Evolutionary conservation across 208 protist genomes (phyloP).

Genomic region (Vickermania spadyakhi): DNA sequence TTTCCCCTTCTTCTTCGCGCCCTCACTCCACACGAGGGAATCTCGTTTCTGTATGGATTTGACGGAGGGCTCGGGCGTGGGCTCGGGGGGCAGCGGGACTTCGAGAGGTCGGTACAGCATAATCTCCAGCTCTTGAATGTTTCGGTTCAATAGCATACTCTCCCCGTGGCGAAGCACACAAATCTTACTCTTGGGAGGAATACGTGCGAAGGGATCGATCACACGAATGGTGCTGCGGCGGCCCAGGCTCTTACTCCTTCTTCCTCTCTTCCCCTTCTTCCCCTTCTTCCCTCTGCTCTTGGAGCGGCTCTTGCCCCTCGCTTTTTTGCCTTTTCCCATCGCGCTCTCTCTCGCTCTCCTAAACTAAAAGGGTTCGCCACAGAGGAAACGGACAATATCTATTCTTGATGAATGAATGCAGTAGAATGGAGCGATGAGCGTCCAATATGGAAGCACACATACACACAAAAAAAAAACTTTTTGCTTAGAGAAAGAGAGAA

Average conservation of each 20-base stretch:
- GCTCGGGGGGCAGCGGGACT: neutral
- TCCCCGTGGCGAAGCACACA: slow-evolving; percentile 48
- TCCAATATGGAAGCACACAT: no score
- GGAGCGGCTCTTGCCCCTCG: neutral
- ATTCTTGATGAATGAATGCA: neutral
- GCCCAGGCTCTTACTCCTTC: neutral
- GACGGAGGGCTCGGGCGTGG: neutral
- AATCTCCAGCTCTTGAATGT: slow-evolving; percentile 59
- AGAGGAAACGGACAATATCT: neutral
- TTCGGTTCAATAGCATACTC: slow-evolving; percentile 38
- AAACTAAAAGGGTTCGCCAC: neutral
- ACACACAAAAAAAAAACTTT: no score
- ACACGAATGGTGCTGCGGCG: neutral
- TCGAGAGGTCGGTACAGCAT: slow-evolving; percentile 56
- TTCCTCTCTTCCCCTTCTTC: neutral
- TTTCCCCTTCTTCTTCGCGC: slow-evolving; percentile 2
- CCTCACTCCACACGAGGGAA: neutral
- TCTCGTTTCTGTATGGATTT: neutral
- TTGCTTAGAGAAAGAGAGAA: no score
- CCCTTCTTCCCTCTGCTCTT: neutral
- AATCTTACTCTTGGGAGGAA: neutral
- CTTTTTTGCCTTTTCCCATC: neutral
- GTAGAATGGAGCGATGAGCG: neutral
- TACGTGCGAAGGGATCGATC: neutral
- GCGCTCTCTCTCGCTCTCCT: neutral